Evolutionary conservation across 2,329 filamentous ascomycete species (phyloP), one percentile per base, ranked within the genome.

Genomic region (Penicillium sclerotigenum): DNA sequence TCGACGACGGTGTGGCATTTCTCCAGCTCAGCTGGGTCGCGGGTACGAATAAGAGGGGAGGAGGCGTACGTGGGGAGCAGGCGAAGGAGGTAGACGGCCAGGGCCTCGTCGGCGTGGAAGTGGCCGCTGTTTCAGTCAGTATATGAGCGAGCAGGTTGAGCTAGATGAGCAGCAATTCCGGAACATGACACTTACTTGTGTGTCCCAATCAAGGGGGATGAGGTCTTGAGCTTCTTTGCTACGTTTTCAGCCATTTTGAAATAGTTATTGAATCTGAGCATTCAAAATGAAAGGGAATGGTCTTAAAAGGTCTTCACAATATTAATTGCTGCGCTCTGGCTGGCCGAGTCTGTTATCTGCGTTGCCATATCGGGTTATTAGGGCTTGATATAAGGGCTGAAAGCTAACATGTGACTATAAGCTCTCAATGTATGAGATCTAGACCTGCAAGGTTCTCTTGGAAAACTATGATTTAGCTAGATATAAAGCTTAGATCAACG

Each of bases 21-120:
- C 38, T 85, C 83, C 37, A 99, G 87, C 31, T 87, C 73, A 26
- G 85, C 82, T 18, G 91, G 86, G 75, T 99, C 91, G 68, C 94
- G 89, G 46, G 92, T 96, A 66, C 94, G 91, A 48, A 96, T 81
- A 41, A 99, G 87, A 41, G 81, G 73, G 26, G 91, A 87, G 65
- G 82, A 77, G 54, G 81, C 74, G 80, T 97, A 99, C 57, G 87
- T 79, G 22, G 94, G 93, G 18, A 97, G 88, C 55, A 89, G 84
- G 63, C 91, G 91, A 65, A 99, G 89, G 81, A 99, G 91, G 81
- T 96, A 91, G 62, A 99, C 92, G 56, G 94, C 94, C 41, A 99
- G 86, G 59, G 94, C 93, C 80, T 99, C 94, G 76, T 99, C 94
- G 73, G 94, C 94, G 80, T 99, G 94, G 83, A 99, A 99, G 81